A percentile compares a stretch with the other conserved stretches of the same genome.
phyloP scores from a whole-genome alignment of 176 grass and related monocot species.

The Aegilops bicornis region DNA sequence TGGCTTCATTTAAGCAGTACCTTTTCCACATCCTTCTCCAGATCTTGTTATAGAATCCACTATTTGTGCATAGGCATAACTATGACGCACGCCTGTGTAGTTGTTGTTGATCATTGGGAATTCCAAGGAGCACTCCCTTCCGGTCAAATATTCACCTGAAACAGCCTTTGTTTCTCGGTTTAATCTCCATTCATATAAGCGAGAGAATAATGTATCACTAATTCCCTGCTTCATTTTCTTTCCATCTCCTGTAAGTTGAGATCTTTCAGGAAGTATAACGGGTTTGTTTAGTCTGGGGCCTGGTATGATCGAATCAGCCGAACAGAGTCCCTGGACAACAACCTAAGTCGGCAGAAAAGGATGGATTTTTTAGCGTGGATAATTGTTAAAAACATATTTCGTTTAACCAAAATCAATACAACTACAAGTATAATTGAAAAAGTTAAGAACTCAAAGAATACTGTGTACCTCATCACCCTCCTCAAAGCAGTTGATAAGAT shows the following conservation, averaged over 20 bases:
- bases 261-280: not conserved
- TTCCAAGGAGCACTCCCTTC: conserved; percentile 36
- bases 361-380: not conserved
- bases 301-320: conserved; percentile 44
- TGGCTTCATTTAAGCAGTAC: not conserved
- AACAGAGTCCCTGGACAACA: conserved; percentile 33
- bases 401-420: not conserved
- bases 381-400: not conserved
- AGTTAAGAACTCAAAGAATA: not conserved
- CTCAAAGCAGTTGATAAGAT: conserved; percentile 50
- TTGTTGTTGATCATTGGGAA: conserved; percentile 46
- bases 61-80: conserved; percentile 49
- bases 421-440: not conserved
- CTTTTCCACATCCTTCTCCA: not conserved
- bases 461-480: conserved; percentile 45
- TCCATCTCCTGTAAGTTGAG: not conserved
- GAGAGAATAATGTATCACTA: not conserved
- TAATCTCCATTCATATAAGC: conserved; percentile 49
- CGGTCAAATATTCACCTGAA: conserved; percentile 38
- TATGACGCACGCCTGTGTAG: conserved; percentile 35
- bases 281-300: conserved; percentile 12
- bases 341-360: conserved; percentile 14
- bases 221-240: not conserved
- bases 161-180: conserved; percentile 34
- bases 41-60: conserved; percentile 33